A percentile compares a stretch with the other conserved stretches of the same genome.
Conservation (phyloP, 345 rosid species). For the Corymbia maculata region DNA sequence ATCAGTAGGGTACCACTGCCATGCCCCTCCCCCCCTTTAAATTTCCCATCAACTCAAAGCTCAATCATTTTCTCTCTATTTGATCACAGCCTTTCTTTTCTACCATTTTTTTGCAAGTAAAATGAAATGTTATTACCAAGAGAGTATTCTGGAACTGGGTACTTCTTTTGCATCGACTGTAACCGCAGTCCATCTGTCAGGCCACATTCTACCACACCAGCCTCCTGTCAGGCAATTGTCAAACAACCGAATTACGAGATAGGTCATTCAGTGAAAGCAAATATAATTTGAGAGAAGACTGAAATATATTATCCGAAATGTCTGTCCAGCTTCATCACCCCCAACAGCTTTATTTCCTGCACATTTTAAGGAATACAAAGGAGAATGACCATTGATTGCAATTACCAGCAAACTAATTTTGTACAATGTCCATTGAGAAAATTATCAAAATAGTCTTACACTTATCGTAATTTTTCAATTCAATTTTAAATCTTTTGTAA, state of each 20-base stretch:
- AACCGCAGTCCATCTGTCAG: slow-evolving; percentile 96
- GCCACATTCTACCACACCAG: slow-evolving; percentile 93
- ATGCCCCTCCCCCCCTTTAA: background rate
- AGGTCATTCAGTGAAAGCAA: background rate
- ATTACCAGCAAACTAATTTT: background rate
- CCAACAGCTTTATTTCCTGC: slow-evolving; percentile 96
- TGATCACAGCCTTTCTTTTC: too few relatives aligned
- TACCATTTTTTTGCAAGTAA: background rate
- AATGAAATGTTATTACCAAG: slow-evolving; percentile 29
- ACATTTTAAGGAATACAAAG: slow-evolving; percentile 19
- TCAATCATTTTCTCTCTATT: background rate
- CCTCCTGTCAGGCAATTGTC: slow-evolving; percentile 23
- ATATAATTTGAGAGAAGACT: background rate
- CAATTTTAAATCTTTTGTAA: too few relatives aligned
- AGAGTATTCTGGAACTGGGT: slow-evolving; percentile 98
- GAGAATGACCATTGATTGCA: background rate
- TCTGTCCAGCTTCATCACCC: slow-evolving; percentile 88
- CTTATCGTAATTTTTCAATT: too few relatives aligned
- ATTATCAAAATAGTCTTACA: too few relatives aligned
- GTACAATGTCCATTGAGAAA: too few relatives aligned
- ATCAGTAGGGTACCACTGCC: background rate
- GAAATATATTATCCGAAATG: slow-evolving; percentile 5
- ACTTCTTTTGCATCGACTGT: slow-evolving; percentile 87
- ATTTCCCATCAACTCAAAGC: background rate
- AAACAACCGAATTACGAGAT: background rate